Base-by-base conservation (phyloP, 192 early-diverging fungal species). In the Linnemannia exigua region DNA sequence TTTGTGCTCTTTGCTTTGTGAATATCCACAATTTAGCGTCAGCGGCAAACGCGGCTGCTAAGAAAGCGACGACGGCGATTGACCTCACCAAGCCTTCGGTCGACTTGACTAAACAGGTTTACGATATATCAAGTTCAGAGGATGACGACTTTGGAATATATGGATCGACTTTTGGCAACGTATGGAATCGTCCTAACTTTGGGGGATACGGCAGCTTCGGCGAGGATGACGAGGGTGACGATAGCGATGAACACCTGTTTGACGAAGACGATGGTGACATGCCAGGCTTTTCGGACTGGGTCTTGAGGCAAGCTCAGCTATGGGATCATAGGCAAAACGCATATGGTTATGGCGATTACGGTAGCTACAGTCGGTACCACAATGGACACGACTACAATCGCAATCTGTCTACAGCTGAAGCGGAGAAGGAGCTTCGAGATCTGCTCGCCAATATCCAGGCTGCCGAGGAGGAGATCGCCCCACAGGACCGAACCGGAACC, bases 401-500 rank as follows among this genome's bases (percentile, higher is more conserved):
- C 68, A 51, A 46, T 1, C 25, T 86, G 31, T 54, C 78, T 9
- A 4, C 67, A 36, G 71, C 19, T n/a, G 73, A 90, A 25, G 22
- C 79, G 5, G 77, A 89, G 72, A 66, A 75, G 38, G 82, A 91
- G 47, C 70, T 91, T 0, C 81, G 88, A 7, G 77, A 72, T 14
- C 61, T 91, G 20, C 69, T 91, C 2, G 79, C 80, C 33, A 88
- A 79, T 50, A 77, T 88, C 28, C 66, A 87, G 17, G 78, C 84
- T 17, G 33, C 79, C 6, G 90, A 88, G n/a, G 75, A 84, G 25
- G 80, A 74, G 17, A 76, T 80, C 33, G 52, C 83, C 0, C 81
- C 84, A 37, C 73, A 91, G 51, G 88, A 88, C 25, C 79, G 90
- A 35, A 78, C 89, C 9, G 90, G 88, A 12, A 89, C 88, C 9